These are phyloP conservation scores for Arctostaphylos glauca DNA, from an alignment of 148 eudicot genomes.

Conservation along the genomic window DNA sequence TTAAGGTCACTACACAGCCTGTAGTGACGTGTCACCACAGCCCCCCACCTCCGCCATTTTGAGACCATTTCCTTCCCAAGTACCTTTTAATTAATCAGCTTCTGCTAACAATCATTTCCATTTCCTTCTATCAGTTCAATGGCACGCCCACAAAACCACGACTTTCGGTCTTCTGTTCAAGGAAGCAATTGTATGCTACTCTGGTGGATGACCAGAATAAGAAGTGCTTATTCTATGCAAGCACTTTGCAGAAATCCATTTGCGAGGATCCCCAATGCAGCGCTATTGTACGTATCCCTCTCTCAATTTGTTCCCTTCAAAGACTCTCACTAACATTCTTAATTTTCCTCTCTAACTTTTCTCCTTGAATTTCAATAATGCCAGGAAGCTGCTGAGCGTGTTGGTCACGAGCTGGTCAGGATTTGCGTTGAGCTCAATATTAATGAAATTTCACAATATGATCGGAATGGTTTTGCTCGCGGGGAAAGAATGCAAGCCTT, in stretches of 20 bases:
- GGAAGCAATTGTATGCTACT: conserved; percentile 76
- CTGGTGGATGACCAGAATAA: conserved; percentile 89
- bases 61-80: background rate
- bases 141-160: conserved; percentile 76
- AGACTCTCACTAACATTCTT: background rate
- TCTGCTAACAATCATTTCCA: background rate
- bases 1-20: no score
- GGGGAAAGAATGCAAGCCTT: conserved; percentile 76
- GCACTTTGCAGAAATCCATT: conserved; percentile 71
- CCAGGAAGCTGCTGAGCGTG: conserved; percentile 82
- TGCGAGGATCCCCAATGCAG: conserved; percentile 50
- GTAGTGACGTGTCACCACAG: no score
- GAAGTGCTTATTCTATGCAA: conserved; percentile 76
- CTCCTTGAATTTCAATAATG: background rate
- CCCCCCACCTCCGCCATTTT: no score
- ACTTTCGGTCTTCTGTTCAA: conserved; percentile 92
- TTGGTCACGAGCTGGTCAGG: conserved; percentile 87
- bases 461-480: conserved; percentile 60
- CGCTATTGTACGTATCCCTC: conserved; percentile 46
- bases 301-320: background rate
- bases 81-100: no score
- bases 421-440: conserved; percentile 64
- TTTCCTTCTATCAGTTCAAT: conserved; percentile 48
- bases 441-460: conserved; percentile 73
- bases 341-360: background rate